Evolutionary conservation across 1,284 basidiomycete species (phyloP), one percentile per base, ranked within the genome.

Genomic region (Trichosporon faecale): DNA sequence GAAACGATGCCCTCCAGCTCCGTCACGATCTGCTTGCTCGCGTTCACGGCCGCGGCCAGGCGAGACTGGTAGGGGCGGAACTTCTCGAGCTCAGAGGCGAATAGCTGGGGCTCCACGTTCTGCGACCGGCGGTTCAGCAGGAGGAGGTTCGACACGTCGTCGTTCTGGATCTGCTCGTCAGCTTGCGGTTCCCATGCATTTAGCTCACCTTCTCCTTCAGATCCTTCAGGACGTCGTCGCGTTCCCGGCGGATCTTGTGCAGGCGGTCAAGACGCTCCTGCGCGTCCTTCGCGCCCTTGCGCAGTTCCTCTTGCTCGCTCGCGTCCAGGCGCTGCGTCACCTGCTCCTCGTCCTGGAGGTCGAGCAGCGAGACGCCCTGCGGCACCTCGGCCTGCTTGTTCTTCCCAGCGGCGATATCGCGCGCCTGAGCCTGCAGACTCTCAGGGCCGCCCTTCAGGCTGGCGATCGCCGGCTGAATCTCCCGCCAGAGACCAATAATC

Each of bases 71-170:
- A 95, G 0, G 95, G 93, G 25, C 89, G 87, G 86, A 98, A 98
- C 84, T 98, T 98, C 82, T 98, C 95, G 18, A 98, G 88, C 82
- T 98, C 95, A 6, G 90, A 88, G 0, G 94, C 92, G 77, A 98
- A 98, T 18, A 98, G 86, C 0, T 92, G 88, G 0, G 92, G 90
- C 76, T 98, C 94, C 3, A 92, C 91, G 46, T 90, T 89, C 29
- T 89, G 88, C 72, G 94, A 91, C 18, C 95, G 91, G 16, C 94
- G 89, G 79, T 98, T 97, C 66, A 98, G 88, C 1, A 99, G 88
- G 0, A 99, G 88, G 0, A 98, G 86, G 79, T 97, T 94, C 0
- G 95, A 98, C 9, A 99, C 96, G 77, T 99, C 97, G 83, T 99
- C 97, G 33, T 88, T 87, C 88, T 98, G 97, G 63, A 98, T 89